Evolutionary conservation across 164 flowering plant species (phyloP).

Genomic region (Nymphaea thermarum): DNA sequence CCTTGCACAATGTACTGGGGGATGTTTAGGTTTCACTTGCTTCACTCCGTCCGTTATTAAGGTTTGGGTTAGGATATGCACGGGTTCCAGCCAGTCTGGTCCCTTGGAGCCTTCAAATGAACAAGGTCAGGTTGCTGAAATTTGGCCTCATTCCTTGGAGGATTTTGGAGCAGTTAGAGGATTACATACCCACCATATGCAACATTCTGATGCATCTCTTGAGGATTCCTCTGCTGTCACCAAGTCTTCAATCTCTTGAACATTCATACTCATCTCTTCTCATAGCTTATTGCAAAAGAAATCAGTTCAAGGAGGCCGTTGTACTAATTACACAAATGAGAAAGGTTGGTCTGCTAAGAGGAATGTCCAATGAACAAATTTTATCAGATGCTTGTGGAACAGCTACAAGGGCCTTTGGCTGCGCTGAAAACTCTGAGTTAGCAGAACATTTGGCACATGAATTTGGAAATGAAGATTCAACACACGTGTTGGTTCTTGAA

Average conservation of each 20-base stretch:
- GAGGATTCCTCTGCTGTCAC: conserved; percentile 11
- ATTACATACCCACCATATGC: not conserved
- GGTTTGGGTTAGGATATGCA: not conserved
- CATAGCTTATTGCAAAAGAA: conserved; percentile 36
- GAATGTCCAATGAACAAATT: conserved; percentile 19
- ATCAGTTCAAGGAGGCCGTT: conserved; percentile 46
- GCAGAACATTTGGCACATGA: conserved; percentile 27
- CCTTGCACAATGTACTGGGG: not conserved
- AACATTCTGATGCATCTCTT: not conserved
- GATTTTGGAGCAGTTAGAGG: not conserved
- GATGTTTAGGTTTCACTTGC: not conserved
- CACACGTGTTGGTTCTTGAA: conserved; percentile 24
- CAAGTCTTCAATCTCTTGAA: conserved; percentile 10
- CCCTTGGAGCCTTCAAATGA: not conserved
- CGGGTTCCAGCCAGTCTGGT: not conserved
- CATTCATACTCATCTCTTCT: conserved; percentile 33
- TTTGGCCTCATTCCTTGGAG: not conserved
- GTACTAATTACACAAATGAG: conserved; percentile 46
- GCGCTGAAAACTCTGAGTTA: conserved; percentile 20
- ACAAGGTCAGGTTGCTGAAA: not conserved
- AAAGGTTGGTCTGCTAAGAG: conserved; percentile 22
- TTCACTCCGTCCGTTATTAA: not conserved
- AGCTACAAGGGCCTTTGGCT: not conserved
- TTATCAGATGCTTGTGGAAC: conserved; percentile 14
- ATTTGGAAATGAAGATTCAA: conserved; percentile 15